These are phyloP conservation scores for Fusarium metavorans DNA, from an alignment of 2,329 filamentous ascomycete species.

Conservation along the genomic window DNA sequence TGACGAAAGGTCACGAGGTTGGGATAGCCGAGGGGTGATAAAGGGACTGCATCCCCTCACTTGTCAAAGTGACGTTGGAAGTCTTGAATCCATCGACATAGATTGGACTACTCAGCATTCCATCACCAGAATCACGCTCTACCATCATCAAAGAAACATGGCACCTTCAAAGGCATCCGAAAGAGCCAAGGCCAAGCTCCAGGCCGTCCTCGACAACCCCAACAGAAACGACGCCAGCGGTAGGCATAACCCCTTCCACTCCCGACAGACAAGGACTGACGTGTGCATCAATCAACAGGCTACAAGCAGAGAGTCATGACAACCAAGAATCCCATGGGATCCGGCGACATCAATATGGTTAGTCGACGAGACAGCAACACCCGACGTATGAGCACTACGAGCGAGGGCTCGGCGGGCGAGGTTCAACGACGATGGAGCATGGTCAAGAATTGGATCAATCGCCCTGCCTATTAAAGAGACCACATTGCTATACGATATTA, in stretches of 20 bases:
- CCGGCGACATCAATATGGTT: conserved; percentile 31
- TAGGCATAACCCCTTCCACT: neutral
- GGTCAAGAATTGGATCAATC: conserved; percentile 34
- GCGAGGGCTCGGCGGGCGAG: conserved; percentile 21
- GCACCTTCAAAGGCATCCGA: conserved; percentile 32
- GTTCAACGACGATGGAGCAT: conserved; percentile 33
- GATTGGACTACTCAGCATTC: neutral
- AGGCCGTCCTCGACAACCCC: conserved; percentile 32
- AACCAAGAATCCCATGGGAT: conserved; percentile 24
- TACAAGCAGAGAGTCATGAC: conserved; percentile 38
- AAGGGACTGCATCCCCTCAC: conserved; percentile 23
- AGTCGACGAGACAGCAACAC: conserved; percentile 30
- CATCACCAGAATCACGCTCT: neutral
- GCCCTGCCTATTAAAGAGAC: conserved; percentile 28
- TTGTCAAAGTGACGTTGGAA: neutral
- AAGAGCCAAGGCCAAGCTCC: conserved; percentile 35
- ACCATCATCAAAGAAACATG: conserved; percentile 2
- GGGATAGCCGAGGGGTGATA: neutral
- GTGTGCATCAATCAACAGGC: neutral
- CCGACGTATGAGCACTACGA: conserved; percentile 28
- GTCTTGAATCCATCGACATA: neutral
- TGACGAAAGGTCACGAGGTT: conserved; percentile 30
- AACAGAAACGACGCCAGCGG: conserved; percentile 29
- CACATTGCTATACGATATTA: neutral
- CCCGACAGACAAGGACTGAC: neutral